Evolutionary conservation across 2,329 filamentous ascomycete genomes (phyloP).

Genomic region (Knufia fluminis): DNA sequence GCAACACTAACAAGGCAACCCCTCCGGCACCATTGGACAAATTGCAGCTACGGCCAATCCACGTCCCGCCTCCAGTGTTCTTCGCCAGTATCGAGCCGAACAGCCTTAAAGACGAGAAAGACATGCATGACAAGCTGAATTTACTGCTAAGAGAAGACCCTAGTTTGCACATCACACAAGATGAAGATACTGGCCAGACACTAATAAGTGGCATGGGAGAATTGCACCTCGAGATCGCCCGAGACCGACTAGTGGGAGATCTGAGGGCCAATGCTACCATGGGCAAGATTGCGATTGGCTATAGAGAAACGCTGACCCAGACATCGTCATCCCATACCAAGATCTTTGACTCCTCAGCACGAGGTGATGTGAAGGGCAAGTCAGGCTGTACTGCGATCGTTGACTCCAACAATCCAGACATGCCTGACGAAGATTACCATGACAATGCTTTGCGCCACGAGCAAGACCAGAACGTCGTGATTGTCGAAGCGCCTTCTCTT

Average conservation of each 20-base stretch:
- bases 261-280: constrained; percentile 79
- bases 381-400: constrained; percentile 64
- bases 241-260: constrained; percentile 77
- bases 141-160: constrained; percentile 85
- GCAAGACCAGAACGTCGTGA: constrained; percentile 63
- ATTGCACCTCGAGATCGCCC: constrained; percentile 85
- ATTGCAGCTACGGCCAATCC: constrained; percentile 76
- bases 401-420: constrained; percentile 43
- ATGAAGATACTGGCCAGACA: constrained; percentile 87
- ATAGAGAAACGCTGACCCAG: constrained; percentile 68
- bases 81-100: constrained; percentile 87
- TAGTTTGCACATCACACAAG: constrained; percentile 72
- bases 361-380: constrained; percentile 70
- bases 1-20: constrained; percentile 53
- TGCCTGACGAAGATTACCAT: constrained; percentile 21
- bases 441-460: constrained; percentile 32
- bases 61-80: constrained; percentile 87
- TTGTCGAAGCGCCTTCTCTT: constrained; percentile 46
- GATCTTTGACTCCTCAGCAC: constrained; percentile 61
- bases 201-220: constrained; percentile 94
- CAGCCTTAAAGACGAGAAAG: constrained; percentile 67
- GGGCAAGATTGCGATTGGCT: constrained; percentile 89
- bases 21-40: constrained; percentile 61
- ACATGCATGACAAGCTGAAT: constrained; percentile 64
- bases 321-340: constrained; percentile 49